Evolutionary conservation across 2,329 filamentous ascomycete species (phyloP).

Genomic region (Penicillium sp.): DNA sequence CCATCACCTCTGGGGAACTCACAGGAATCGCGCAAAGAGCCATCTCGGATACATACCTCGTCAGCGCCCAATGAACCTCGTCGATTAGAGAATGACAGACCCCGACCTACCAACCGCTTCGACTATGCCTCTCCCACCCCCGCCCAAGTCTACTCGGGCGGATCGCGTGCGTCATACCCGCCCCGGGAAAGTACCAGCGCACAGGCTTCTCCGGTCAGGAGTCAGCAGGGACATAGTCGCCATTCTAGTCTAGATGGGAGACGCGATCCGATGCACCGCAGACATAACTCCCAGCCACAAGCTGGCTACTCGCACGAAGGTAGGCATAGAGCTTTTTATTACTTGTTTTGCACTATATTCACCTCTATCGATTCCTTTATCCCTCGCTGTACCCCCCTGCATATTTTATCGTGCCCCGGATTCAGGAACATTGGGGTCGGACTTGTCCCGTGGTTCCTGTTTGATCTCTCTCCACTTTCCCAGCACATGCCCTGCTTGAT

Average conservation of each 20-base stretch:
- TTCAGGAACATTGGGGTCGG: slow-evolving; percentile 21
- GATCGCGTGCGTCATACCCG: slow-evolving; percentile 16
- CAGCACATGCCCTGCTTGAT: neutral
- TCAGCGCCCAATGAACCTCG: slow-evolving; percentile 16
- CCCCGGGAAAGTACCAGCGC: slow-evolving; percentile 18
- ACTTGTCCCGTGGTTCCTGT: slow-evolving; percentile 21
- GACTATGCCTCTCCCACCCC: slow-evolving; percentile 13
- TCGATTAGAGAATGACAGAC: slow-evolving; percentile 20
- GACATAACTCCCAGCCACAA: slow-evolving; percentile 24
- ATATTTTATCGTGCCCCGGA: slow-evolving; percentile 19
- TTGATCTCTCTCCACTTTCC: slow-evolving; percentile 13
- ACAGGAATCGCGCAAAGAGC: slow-evolving; percentile 31
- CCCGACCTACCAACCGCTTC: slow-evolving; percentile 14
- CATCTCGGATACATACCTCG: slow-evolving; percentile 12
- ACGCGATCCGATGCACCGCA: slow-evolving; percentile 17
- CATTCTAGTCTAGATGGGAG: slow-evolving; percentile 19
- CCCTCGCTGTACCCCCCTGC: slow-evolving; percentile 2
- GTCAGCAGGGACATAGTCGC: slow-evolving; percentile 17
- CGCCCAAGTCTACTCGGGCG: slow-evolving; percentile 11
- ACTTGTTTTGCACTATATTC: neutral
- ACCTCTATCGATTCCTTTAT: neutral
- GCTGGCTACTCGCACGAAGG: slow-evolving; percentile 14
- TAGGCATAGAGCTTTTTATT: slow-evolving; percentile 5
- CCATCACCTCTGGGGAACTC: slow-evolving; percentile 32
- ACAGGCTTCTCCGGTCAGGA: slow-evolving; percentile 16